These are phyloP conservation scores for Leucocoprinus birnbaumii DNA, from an alignment of 768 basidiomycete species.

Conservation along the genomic window DNA sequence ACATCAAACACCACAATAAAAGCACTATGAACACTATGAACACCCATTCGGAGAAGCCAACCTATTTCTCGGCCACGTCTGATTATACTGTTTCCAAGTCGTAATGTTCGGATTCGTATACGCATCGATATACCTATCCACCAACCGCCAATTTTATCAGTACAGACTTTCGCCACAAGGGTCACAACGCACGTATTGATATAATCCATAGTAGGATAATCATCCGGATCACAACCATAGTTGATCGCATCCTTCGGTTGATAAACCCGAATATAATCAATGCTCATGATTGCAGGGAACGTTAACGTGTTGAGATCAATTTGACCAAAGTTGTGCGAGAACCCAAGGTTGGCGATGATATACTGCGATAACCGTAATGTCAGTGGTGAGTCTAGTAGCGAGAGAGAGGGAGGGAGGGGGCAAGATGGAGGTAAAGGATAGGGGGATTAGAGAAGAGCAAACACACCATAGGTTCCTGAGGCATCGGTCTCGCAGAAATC, in stretches of 20 bases:
- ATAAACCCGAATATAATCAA: slow-evolving; percentile 81
- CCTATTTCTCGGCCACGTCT: slow-evolving; percentile 57
- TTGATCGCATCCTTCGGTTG: slow-evolving; percentile 45
- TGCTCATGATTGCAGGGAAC: slow-evolving; percentile 54
- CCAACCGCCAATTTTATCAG: slow-evolving; percentile 17
- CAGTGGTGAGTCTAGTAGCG: too few species aligned
- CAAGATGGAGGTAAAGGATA: neutral
- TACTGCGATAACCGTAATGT: slow-evolving; percentile 36
- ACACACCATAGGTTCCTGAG: slow-evolving; percentile 65
- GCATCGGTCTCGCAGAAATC: slow-evolving; percentile 51
- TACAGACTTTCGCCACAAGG: too few species aligned
- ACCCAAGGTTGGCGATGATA: slow-evolving; percentile 64
- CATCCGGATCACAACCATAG: slow-evolving; percentile 63
- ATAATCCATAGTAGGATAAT: slow-evolving; percentile 69
- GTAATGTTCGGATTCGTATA: slow-evolving; percentile 60
- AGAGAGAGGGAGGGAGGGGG: too few species aligned
- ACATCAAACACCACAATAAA: too few species aligned
- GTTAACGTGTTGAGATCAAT: slow-evolving; percentile 50
- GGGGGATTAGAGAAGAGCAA: neutral
- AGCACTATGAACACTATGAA: neutral
- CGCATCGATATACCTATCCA: slow-evolving; percentile 50
- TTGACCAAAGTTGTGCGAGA: slow-evolving; percentile 61
- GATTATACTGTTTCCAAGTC: slow-evolving; percentile 41
- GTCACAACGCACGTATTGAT: slow-evolving; percentile 52
- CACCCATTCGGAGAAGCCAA: slow-evolving; percentile 15